Base-by-base conservation (phyloP, 2,329 filamentous ascomycete species). In the Sphaerulina populicola region DNA sequence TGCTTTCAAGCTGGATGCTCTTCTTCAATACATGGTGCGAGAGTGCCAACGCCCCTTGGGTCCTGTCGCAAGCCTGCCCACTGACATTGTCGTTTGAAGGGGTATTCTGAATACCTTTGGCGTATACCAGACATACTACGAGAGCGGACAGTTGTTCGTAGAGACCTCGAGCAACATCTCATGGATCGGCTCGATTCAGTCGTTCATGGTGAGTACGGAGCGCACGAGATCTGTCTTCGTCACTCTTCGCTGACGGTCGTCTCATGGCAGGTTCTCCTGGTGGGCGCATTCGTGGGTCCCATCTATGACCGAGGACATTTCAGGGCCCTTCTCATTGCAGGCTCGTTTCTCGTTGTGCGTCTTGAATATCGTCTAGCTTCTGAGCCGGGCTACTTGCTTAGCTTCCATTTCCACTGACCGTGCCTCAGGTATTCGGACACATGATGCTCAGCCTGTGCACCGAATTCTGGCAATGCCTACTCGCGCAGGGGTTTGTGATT, bases 271-370 rank as follows among this genome's bases (percentile, higher is more conserved):
- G 50, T 77, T 2, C 65, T 75, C 52, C 51, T 74, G 8, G 68
- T 74, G 11, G 73, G 73, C 23, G 67, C 69, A 2, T 56, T 76
- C 23, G 68, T 71, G 1, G 75, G 75, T 2, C 74, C 73, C 0
- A 65, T 77, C 41, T 77, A 75, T 60, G 74, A 77, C 54, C 66
- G 68, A 8, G 74, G 74, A 11, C 72, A 76, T 55, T 72, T 76
- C 47, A 68, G 70, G 27, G 50, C 60, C 15, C 65, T 77, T 0
- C 62, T 77, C 11, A 33, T 70, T 7, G 59, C 64, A 4, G 75
- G 74, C 44, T 66, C 68, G 8, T 63, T 75, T 52, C 53, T 76
- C 39, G 62, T 75, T 5, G 71, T 76, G 2, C 23, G 23, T 27
- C 23, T 27, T 6, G 6, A 27, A 27, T 27, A 27, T 27, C 23